A percentile compares a stretch with the other conserved stretches of the same genome.
Conservation (phyloP, 2,329 filamentous ascomycete species). For the Penicillium sp. region DNA sequence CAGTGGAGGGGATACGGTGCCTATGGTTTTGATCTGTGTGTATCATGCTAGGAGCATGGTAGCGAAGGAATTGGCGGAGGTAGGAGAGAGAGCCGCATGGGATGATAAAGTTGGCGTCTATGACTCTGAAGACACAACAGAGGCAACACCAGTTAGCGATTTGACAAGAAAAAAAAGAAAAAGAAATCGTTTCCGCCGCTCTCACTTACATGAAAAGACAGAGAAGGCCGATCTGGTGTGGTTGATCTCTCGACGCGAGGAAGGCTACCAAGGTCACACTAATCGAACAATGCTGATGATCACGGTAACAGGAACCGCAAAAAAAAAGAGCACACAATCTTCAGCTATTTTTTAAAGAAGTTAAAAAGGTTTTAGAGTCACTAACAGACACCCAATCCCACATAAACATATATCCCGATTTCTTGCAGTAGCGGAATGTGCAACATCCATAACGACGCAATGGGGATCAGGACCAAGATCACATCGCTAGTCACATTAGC, state of each 20-base stretch:
- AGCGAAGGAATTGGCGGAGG: conserved; percentile 21
- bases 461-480: conserved; percentile 18
- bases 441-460: conserved; percentile 15
- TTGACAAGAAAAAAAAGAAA: not conserved
- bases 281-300: conserved; percentile 22
- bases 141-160: too few relatives aligned
- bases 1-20: too few relatives aligned
- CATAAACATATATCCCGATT: conserved; percentile 7
- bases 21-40: not conserved
- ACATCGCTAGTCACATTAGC: conserved; percentile 22
- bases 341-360: too few relatives aligned
- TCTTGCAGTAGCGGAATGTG: conserved; percentile 16
- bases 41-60: conserved; percentile 18
- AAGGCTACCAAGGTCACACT: conserved; percentile 20
- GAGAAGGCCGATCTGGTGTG: conserved; percentile 17
- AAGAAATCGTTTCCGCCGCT: too few relatives aligned
- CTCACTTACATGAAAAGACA: conserved; percentile 15
- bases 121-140: conserved; percentile 16
- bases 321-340: not conserved
- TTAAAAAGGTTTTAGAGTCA: too few relatives aligned
- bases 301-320: conserved; percentile 17
- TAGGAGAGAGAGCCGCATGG: conserved; percentile 22
- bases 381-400: not conserved
- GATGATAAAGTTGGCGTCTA: conserved; percentile 24
- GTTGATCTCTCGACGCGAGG: conserved; percentile 17